Base-by-base conservation (phyloP, 176 grass and related monocot species). In the Sorghum bicolor region DNA sequence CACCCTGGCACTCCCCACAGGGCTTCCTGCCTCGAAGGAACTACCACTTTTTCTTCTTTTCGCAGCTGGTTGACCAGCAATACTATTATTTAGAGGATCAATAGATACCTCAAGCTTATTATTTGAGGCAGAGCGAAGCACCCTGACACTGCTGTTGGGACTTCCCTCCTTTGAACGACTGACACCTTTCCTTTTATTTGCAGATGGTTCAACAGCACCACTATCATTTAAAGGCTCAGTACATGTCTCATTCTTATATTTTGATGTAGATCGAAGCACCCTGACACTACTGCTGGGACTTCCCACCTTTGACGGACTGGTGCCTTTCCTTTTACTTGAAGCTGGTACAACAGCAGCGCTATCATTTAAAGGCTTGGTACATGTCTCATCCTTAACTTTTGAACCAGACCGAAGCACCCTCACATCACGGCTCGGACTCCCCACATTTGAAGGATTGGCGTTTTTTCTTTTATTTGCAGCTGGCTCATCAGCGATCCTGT, bases 111-210 rank as follows among this genome's bases (percentile, higher is more conserved):
- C 83, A 63, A 66, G 83, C 14, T 84, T 87, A 19, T 36, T 76
- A 50, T 93, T 87, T 41, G 81, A 87, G 66, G 73, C 86, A 68
- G 93, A 90, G 76, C 89, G 83, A 82, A 88, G 89, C 84, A 89
- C 82, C 78, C 87, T 91, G 33, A 76, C 77, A 79, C 65, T 70
- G 66, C 16, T 38, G 1, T 10, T 37, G 25, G 47, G 47, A 53
- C 33, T 62, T 13, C 17, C 70, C 72, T 33, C 65, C 64, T 47
- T 92, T 64, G 84, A 85, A 63, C 74, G 75, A 40, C 69, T 86
- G 48, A 66, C 82, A 80, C 48, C 75, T 82, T 83, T 89, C 25
- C 43, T 77, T 80, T 47, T 75, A 13, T 76, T 81, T 16, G 28
- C 77, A 47, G 58, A 44, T 74, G 78, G 50, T 74, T 75, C 76